Evolutionary conservation across 225 moss, liverwort and hornwort genomes (phyloP).

Genomic region (Neckera pumila): DNA sequence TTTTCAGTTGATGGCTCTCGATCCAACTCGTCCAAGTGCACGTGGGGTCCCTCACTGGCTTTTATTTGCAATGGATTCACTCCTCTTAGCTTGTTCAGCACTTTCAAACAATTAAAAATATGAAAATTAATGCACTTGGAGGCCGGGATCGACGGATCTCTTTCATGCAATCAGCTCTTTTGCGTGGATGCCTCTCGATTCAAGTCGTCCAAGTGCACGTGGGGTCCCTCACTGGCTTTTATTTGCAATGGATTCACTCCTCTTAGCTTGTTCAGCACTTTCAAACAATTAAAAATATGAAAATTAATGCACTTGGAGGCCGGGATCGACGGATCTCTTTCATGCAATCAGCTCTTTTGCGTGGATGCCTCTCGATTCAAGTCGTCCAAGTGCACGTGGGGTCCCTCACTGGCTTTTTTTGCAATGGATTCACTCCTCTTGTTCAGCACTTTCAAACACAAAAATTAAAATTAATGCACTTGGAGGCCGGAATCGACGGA

Average conservation of each 20-base stretch:
- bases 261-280: background rate
- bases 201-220: background rate
- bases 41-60: too few relatives aligned
- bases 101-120: too few relatives aligned
- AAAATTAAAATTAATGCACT: background rate
- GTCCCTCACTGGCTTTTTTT: background rate
- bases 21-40: too few relatives aligned
- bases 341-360: background rate
- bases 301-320: background rate
- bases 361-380: too few relatives aligned
- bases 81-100: too few relatives aligned
- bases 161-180: too few relatives aligned
- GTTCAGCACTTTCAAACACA: background rate
- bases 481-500: background rate
- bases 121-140: too few relatives aligned
- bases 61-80: too few relatives aligned
- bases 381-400: background rate
- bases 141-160: too few relatives aligned
- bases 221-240: background rate
- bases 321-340: background rate
- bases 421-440: background rate
- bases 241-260: background rate
- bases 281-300: background rate
- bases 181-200: too few relatives aligned
- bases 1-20: too few relatives aligned